These are phyloP conservation scores for Debaryomyces subglobosus DNA, from an alignment of 1,139 yeast species.

Conservation along the genomic window DNA sequence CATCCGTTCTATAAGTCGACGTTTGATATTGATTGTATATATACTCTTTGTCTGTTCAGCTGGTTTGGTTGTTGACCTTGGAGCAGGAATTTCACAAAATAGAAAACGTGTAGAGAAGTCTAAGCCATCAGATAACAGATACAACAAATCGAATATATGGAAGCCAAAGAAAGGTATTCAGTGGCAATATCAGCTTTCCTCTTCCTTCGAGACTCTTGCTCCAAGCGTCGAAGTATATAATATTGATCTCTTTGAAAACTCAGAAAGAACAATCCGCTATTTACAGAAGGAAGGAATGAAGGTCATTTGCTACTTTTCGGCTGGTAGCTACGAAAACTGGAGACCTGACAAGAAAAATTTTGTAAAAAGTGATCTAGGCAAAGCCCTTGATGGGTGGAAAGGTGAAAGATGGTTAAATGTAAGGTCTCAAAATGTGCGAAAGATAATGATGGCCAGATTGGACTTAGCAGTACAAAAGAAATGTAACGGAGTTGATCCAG, in stretches of 20 bases:
- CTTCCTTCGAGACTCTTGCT: slow-evolving; percentile 3
- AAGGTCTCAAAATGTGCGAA: slow-evolving; percentile 17
- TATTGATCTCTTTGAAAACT: slow-evolving; percentile 23
- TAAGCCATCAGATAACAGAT: not conserved
- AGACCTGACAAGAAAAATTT: slow-evolving; percentile 20
- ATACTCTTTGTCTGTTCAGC: not conserved
- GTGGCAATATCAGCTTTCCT: slow-evolving; percentile 20
- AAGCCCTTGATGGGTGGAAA: slow-evolving; percentile 24
- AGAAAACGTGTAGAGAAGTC: not conserved
- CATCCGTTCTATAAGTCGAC: not conserved
- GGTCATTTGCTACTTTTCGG: slow-evolving; percentile 29
- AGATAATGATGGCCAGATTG: slow-evolving; percentile 21
- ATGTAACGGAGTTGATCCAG: slow-evolving; percentile 29
- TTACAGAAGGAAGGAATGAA: slow-evolving; percentile 18
- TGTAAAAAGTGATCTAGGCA: slow-evolving; percentile 19
- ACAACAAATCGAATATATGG: slow-evolving; percentile 2
- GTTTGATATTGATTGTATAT: not conserved
- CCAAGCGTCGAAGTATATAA: slow-evolving; percentile 11
- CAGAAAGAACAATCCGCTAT: slow-evolving; percentile 12
- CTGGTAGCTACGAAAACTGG: slow-evolving; percentile 29
- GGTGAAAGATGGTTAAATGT: slow-evolving; percentile 27
- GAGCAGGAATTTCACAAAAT: slow-evolving; percentile 1
- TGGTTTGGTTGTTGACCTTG: slow-evolving; percentile 7
- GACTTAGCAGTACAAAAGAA: slow-evolving; percentile 18
- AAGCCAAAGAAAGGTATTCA: slow-evolving; percentile 8